Evolutionary conservation across 2,329 filamentous ascomycete genomes (phyloP).

Genomic region (Microsporum ferrugineum): DNA sequence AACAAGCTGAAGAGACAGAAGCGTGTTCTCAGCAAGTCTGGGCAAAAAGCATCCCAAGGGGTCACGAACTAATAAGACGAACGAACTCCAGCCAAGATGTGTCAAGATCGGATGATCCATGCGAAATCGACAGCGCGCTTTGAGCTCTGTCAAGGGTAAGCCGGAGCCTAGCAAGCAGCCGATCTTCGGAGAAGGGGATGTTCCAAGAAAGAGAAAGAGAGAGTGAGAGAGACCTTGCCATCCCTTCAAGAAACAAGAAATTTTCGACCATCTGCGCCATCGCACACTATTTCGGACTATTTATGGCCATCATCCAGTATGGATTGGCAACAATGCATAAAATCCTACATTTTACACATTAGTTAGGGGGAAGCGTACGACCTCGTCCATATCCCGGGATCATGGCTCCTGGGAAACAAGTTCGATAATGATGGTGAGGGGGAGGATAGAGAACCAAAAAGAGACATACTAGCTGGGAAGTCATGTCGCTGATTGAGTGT

Average conservation of each 20-base stretch:
- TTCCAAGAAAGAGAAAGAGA: neutral
- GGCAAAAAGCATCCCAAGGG: neutral
- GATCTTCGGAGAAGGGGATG: neutral
- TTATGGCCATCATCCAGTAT: neutral
- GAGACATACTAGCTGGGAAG: neutral
- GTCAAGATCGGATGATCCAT: slow-evolving; percentile 3
- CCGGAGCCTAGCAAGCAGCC: neutral
- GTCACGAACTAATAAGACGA: neutral
- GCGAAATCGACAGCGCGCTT: neutral
- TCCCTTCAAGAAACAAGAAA: neutral
- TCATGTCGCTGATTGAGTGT: neutral
- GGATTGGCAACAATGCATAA: neutral
- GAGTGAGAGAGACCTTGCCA: neutral
- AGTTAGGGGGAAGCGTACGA: neutral
- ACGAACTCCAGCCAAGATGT: neutral
- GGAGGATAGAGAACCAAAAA: neutral
- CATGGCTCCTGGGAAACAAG: neutral
- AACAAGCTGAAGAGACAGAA: neutral
- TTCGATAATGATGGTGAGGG: neutral
- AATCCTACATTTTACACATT: neutral
- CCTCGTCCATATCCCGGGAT: neutral
- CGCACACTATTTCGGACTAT: slow-evolving; percentile 2
- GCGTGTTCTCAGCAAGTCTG: neutral
- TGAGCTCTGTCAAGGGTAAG: neutral
- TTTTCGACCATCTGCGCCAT: neutral